Evolutionary conservation across 768 basidiomycete genomes (phyloP).

Genomic region (Lactarius hengduanensis): DNA sequence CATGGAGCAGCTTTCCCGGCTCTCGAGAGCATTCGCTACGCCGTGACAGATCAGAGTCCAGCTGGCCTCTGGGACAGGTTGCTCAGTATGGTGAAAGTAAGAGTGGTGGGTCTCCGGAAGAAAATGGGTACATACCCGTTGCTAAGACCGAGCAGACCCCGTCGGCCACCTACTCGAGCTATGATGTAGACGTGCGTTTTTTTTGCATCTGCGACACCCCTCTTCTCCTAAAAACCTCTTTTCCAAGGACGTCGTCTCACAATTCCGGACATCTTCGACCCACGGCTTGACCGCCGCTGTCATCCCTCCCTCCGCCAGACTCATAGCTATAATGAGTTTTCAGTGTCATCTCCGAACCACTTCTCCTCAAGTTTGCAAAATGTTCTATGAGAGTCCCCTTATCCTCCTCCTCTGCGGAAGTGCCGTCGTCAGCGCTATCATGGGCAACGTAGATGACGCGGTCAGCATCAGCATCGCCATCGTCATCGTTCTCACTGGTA

Average conservation of each 20-base stretch:
- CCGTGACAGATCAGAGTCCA: constrained; percentile 34
- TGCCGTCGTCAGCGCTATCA: constrained; percentile 81
- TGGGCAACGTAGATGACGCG: constrained; percentile 97
- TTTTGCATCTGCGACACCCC: neutral
- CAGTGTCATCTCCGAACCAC: constrained; percentile 75
- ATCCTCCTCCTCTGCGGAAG: constrained; percentile 90
- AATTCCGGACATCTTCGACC: constrained; percentile 63
- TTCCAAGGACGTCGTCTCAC: constrained; percentile 66
- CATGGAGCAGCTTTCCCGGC: constrained; percentile 41
- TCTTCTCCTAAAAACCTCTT: neutral
- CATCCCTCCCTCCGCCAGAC: constrained; percentile 58
- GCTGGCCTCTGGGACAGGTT: constrained; percentile 48
- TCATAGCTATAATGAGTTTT: constrained; percentile 94
- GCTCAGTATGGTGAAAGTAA: constrained; percentile 39
- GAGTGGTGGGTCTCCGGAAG: constrained; percentile 37
- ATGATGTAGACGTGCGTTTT: constrained; percentile 18
- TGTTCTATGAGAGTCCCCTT: constrained; percentile 92
- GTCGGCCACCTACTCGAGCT: constrained; percentile 15
- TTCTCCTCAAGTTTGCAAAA: constrained; percentile 85
- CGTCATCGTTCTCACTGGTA: constrained; percentile 89
- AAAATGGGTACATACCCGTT: constrained; percentile 41
- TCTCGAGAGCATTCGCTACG: constrained; percentile 33
- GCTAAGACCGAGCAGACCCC: constrained; percentile 17
- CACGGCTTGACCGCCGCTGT: constrained; percentile 62
- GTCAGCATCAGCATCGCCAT: constrained; percentile 91